Evolutionary conservation across 169 alveolate genomes (phyloP), one percentile per base, ranked within the genome.

Genomic region (Hepatocystis sp.): DNA sequence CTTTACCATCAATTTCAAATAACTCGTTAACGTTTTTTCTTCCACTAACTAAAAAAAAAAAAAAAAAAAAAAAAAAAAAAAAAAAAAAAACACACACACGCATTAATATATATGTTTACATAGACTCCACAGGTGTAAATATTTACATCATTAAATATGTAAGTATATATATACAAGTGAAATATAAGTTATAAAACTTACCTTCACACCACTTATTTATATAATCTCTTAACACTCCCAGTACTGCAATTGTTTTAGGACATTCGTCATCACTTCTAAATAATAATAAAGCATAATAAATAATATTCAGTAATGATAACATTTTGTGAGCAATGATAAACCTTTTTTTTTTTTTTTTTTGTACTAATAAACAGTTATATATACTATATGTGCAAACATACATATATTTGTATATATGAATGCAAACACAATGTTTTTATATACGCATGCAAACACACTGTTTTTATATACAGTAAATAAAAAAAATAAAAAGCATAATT

Each of bases 1-100:
- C 89, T 51, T 84, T 84, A 36, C 84, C 89, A n/a, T 81, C 63
- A 28, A 81, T 81, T 61, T 81, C 89, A 55, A 81, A 81, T 40
- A 81, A 56, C 17, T 66, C 89, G 36, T 81, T 51, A 52, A 81
- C 89, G 36, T 81, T 63, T 63, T 81, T 60, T 65, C 89, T 60
- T 40, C 84, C 84, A 52, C 89, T 61, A 51, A 81, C 84, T 71
- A 40, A 10, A 2, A 13, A 49, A 36, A 71, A 42, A 19, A 11
- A 23, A 49, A 15, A 39, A 11, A 30, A 28, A 17, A 34, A 17
- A 27, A 34, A 23, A 56, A 52, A 42, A n/a, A 5, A 21, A 19
- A 46, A 27, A 11, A 64, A 25, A 42, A 11, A 7, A 49, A 32
- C 13, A 51, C 21, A 19, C 19, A 5, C n/a, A n/a, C 13, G 27